These are phyloP conservation scores for Ophidiomyces ophidiicola DNA, from an alignment of 2,329 filamentous ascomycete genomes.

Conservation along the genomic window DNA sequence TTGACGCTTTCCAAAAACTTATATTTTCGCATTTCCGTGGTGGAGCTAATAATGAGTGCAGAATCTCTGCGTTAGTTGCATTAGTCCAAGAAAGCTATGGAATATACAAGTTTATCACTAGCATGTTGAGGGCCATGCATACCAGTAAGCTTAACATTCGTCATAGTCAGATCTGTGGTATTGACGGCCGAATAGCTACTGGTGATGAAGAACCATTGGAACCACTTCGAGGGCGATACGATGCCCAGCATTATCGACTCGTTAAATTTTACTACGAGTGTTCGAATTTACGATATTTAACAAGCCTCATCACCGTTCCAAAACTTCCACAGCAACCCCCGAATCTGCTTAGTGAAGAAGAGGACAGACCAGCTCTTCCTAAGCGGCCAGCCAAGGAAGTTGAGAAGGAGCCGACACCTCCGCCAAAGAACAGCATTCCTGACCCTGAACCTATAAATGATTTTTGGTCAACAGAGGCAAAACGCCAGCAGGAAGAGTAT, in stretches of 20 bases:
- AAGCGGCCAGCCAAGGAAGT: slow-evolving; percentile 58
- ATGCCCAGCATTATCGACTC: slow-evolving; percentile 90
- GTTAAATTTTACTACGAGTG: slow-evolving; percentile 99
- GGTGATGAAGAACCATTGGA: slow-evolving; percentile 88
- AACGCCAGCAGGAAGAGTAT: slow-evolving; percentile 84
- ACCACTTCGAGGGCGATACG: slow-evolving; percentile 75
- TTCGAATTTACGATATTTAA: slow-evolving; percentile 91
- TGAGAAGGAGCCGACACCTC: slow-evolving; percentile 57
- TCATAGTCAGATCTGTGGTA: slow-evolving; percentile 16
- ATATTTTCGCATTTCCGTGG: slow-evolving; percentile 94
- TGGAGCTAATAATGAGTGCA: slow-evolving; percentile 87
- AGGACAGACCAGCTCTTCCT: slow-evolving; percentile 70
- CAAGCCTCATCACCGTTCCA: slow-evolving; percentile 87
- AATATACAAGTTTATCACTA: slow-evolving; percentile 99
- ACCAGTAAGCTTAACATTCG: slow-evolving; percentile 51
- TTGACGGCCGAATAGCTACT: slow-evolving; percentile 42
- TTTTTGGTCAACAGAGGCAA: slow-evolving; percentile 92
- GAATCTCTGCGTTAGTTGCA: slow-evolving; percentile 85
- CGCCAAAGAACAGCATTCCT: slow-evolving; percentile 49
- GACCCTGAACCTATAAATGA: slow-evolving; percentile 94
- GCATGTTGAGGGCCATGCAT: slow-evolving; percentile 98
- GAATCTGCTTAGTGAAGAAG: slow-evolving; percentile 74
- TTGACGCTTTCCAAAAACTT: slow-evolving; percentile 95
- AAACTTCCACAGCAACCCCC: slow-evolving; percentile 92
- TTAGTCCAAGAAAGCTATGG: slow-evolving; percentile 96